These are phyloP conservation scores for Tricholoma furcatifolium DNA, from an alignment of 768 basidiomycete species.

Conservation along the genomic window DNA sequence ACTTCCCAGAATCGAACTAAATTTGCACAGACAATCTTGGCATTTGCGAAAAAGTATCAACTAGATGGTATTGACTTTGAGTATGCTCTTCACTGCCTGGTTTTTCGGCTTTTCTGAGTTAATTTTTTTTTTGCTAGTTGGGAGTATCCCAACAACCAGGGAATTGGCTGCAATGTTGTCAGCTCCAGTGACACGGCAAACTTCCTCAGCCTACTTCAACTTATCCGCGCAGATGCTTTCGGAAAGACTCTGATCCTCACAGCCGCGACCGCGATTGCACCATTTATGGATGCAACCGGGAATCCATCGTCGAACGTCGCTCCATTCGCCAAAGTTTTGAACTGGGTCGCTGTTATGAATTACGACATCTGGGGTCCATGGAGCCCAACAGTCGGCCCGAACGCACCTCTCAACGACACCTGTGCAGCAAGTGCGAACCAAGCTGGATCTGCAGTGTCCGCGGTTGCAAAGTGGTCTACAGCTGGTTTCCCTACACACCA, in stretches of 20 bases:
- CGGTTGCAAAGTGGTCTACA: conserved; percentile 66
- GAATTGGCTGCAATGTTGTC: conserved; percentile 71
- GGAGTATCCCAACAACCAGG: conserved; percentile 79
- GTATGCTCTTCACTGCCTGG: conserved; percentile 27
- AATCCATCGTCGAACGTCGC: conserved; percentile 64
- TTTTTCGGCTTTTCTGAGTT: background rate
- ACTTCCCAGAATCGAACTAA: conserved; percentile 57
- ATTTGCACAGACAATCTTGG: conserved; percentile 58
- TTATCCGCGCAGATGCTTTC: conserved; percentile 57
- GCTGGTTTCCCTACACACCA: conserved; percentile 72
- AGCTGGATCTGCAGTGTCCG: conserved; percentile 72
- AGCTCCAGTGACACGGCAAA: conserved; percentile 67
- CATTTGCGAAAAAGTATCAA: conserved; percentile 49
- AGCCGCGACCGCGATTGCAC: conserved; percentile 39
- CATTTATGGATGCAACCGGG: conserved; percentile 47
- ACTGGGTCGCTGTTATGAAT: conserved; percentile 59
- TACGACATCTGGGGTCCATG: conserved; percentile 70
- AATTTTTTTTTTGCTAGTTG: conserved; percentile 48
- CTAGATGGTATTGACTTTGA: conserved; percentile 62
- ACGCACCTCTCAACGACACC: conserved; percentile 82
- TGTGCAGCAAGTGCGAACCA: conserved; percentile 63
- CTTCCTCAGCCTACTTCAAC: conserved; percentile 76
- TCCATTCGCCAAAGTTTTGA: conserved; percentile 66
- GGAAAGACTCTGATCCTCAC: conserved; percentile 58
- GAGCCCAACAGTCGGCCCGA: conserved; percentile 72